These are phyloP conservation scores for Calycina herbarum DNA, from an alignment of 2,329 filamentous ascomycete species.

Conservation along the genomic window DNA sequence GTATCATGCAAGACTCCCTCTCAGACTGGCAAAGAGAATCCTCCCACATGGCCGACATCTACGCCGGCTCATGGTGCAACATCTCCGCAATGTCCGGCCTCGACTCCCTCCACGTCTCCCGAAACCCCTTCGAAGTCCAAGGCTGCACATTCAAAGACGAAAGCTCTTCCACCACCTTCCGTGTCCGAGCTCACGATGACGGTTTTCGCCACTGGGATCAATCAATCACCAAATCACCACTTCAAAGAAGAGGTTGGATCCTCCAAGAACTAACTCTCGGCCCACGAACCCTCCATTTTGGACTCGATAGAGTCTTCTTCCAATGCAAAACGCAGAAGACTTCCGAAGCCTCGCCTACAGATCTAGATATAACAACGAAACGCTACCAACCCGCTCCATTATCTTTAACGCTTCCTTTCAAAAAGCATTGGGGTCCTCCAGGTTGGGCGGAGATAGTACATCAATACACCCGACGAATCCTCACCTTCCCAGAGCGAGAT, in stretches of 20 bases:
- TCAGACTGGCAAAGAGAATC: conserved; percentile 34
- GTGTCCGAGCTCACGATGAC: conserved; percentile 9
- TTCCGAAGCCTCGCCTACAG: conserved; percentile 10
- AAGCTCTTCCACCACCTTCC: not conserved
- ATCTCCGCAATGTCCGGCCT: conserved; percentile 24
- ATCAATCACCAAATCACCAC: conserved; percentile 11
- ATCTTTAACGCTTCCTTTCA: not conserved
- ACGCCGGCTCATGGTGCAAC: conserved; percentile 30
- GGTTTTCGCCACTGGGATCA: conserved; percentile 14
- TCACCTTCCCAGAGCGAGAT: conserved; percentile 21
- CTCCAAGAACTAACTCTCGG: conserved; percentile 18
- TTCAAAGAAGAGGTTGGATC: conserved; percentile 19
- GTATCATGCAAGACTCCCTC: conserved; percentile 37
- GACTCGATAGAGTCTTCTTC: conserved; percentile 16
- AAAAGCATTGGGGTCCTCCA: conserved; percentile 10
- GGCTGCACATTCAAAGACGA: conserved; percentile 11
- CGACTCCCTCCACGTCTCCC: conserved; percentile 6
- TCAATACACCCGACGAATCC: conserved; percentile 19
- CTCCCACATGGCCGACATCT: conserved; percentile 31
- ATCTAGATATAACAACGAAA: conserved; percentile 9
- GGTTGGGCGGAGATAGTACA: conserved; percentile 20
- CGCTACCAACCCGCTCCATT: conserved; percentile 8
- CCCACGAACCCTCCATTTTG: conserved; percentile 20
- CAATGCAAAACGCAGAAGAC: conserved; percentile 18
- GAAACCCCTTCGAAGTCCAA: conserved; percentile 12